Percentiles rank a stretch among this genome's conserved stretches.
These are phyloP conservation scores for Aspergillus pseudoterreus DNA, from an alignment of 2,329 filamentous ascomycete genomes.

Conservation along the genomic window DNA sequence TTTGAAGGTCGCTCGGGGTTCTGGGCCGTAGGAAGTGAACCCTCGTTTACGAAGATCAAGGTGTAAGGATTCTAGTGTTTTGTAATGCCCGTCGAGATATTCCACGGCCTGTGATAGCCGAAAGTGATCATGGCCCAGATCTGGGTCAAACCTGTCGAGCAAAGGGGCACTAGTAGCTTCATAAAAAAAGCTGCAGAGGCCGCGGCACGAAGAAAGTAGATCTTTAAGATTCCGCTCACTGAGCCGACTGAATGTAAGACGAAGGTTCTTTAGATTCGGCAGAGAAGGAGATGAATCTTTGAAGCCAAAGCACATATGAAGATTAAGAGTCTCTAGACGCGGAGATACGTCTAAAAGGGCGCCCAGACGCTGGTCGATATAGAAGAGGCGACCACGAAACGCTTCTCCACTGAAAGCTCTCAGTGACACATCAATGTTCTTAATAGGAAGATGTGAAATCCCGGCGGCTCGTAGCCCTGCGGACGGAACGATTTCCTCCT, in stretches of 20 bases:
- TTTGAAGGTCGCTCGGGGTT: no score
- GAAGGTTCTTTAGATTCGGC: conserved; percentile 3
- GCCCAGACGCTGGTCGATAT: neutral
- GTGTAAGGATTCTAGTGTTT: no score
- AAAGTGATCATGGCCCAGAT: neutral
- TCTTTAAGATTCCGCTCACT: no score
- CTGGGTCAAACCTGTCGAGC: conserved; percentile 7
- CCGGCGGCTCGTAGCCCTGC: neutral
- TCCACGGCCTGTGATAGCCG: no score
- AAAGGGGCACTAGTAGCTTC: no score
- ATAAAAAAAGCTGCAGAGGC: no score
- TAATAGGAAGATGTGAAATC: neutral
- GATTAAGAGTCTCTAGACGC: conserved; percentile 7
- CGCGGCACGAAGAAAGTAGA: no score
- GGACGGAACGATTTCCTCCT: neutral
- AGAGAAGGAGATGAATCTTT: neutral
- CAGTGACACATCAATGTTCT: neutral
- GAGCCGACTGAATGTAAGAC: neutral
- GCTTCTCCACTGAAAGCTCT: no score
- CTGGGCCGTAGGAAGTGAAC: no score
- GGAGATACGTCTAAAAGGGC: neutral
- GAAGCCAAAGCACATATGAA: conserved; percentile 2
- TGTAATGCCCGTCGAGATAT: no score
- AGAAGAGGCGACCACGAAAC: neutral
- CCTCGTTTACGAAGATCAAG: no score